phyloP scores from a whole-genome alignment of 2,329 filamentous ascomycete species.

The Emmonsia crescens region DNA sequence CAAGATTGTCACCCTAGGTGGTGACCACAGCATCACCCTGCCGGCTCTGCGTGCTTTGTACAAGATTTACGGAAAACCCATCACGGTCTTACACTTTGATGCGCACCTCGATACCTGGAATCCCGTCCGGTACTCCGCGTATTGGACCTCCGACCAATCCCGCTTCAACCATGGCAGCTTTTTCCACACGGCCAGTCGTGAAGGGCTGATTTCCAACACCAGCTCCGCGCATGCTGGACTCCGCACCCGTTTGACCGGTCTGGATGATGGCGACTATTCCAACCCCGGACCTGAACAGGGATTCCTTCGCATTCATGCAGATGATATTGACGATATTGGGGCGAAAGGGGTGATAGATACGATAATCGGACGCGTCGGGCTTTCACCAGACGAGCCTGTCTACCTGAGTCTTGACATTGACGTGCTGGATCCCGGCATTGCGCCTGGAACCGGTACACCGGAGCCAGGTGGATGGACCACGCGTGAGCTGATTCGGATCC shows the following conservation, averaged over 20 bases:
- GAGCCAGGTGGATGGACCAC: slow-evolving; percentile 90
- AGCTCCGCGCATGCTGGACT: slow-evolving; percentile 74
- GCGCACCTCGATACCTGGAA: slow-evolving; percentile 79
- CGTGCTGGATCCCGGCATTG: slow-evolving; percentile 60
- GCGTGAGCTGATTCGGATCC: slow-evolving; percentile 70
- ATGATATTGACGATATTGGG: slow-evolving; percentile 80
- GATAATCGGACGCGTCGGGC: slow-evolving; percentile 61
- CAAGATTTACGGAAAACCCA: slow-evolving; percentile 49
- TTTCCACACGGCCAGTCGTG: slow-evolving; percentile 78
- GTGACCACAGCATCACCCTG: slow-evolving; percentile 61
- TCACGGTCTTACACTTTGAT: slow-evolving; percentile 67
- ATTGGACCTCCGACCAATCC: slow-evolving; percentile 60
- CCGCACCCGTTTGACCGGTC: slow-evolving; percentile 61
- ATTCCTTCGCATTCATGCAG: slow-evolving; percentile 68
- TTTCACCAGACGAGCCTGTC: slow-evolving; percentile 57
- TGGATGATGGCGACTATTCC: slow-evolving; percentile 56
- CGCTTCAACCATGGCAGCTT: slow-evolving; percentile 83
- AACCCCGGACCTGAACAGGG: slow-evolving; percentile 61
- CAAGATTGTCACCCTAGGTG: slow-evolving; percentile 58
- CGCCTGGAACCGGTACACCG: slow-evolving; percentile 73
- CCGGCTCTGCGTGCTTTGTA: slow-evolving; percentile 58
- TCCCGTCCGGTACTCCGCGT: slow-evolving; percentile 62
- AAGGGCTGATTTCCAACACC: slow-evolving; percentile 65
- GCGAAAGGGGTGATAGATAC: slow-evolving; percentile 55
- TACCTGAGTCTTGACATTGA: slow-evolving; percentile 77